A percentile compares a stretch with the other conserved stretches of the same genome.
Conservation (phyloP, 2,329 filamentous ascomycete genomes). For the Microthyrium microscopicum region DNA sequence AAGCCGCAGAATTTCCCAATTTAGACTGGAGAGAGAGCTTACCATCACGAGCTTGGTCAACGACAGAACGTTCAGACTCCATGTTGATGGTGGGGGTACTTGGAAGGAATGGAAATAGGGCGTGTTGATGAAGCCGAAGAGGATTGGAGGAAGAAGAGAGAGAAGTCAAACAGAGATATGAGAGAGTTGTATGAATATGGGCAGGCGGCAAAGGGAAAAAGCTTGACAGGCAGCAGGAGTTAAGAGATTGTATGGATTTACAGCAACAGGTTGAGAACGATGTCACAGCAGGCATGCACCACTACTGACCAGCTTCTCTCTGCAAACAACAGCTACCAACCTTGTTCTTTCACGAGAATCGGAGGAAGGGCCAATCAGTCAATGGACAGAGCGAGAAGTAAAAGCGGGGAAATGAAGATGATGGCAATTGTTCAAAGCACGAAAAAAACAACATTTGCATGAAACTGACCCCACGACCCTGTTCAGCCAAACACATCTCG, state of each 20-base stretch:
- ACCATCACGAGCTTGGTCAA: not conserved
- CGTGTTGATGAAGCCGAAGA: not conserved
- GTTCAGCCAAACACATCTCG: too few relatives aligned
- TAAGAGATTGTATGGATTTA: not conserved
- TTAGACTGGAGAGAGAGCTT: not conserved
- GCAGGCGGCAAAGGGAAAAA: too few relatives aligned
- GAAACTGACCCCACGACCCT: too few relatives aligned
- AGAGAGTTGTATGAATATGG: conserved; percentile 46
- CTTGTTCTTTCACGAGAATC: not conserved
- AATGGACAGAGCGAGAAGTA: not conserved
- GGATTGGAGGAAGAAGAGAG: conserved; percentile 21
- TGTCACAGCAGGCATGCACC: too few relatives aligned
- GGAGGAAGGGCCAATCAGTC: not conserved
- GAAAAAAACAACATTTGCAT: too few relatives aligned
- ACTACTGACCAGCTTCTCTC: too few relatives aligned
- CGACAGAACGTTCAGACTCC: too few relatives aligned
- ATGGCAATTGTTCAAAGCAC: too few relatives aligned
- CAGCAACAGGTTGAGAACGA: too few relatives aligned
- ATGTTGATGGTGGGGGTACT: not conserved
- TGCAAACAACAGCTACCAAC: too few relatives aligned
- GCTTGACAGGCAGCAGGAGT: not conserved
- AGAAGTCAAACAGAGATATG: conserved; percentile 50
- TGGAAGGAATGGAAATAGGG: not conserved
- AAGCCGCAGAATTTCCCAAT: too few relatives aligned
- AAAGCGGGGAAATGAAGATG: not conserved